These are phyloP conservation scores for Triticum dicoccoides DNA, from an alignment of 176 grass and related monocot species.

Conservation along the genomic window DNA sequence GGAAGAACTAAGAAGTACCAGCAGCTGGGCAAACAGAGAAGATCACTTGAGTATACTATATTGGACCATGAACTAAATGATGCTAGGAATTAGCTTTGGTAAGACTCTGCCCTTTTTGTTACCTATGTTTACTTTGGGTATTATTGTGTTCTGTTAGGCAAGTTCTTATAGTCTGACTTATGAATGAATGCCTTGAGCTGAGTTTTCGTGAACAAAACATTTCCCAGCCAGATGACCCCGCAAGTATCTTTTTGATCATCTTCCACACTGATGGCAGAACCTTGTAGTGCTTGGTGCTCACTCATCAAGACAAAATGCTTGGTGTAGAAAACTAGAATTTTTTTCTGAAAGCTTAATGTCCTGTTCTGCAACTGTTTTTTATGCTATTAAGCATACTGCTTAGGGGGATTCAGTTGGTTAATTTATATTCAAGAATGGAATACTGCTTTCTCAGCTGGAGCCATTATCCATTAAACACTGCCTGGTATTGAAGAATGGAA, in stretches of 20 bases:
- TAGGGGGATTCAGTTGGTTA: too few relatives aligned
- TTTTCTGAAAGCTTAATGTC: not conserved
- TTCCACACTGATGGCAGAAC: not conserved
- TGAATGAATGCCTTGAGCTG: not conserved
- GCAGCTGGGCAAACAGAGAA: conserved; percentile 83
- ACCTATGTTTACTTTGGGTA: not conserved
- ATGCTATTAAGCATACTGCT: not conserved
- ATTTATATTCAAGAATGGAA: too few relatives aligned
- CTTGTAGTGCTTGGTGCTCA: not conserved
- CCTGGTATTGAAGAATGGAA: too few relatives aligned
- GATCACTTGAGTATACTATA: conserved; percentile 87
- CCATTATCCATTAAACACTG: too few relatives aligned
- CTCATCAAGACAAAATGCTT: not conserved
- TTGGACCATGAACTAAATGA: conserved; percentile 90
- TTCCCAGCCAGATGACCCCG: not conserved
- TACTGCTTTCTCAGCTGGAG: too few relatives aligned
- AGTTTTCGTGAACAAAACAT: conserved; percentile 18
- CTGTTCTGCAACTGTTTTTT: not conserved
- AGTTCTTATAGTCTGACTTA: not conserved
- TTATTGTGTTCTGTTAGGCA: not conserved
- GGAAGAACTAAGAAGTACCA: conserved; percentile 97
- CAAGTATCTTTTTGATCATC: not conserved
- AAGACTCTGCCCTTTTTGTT: not conserved
- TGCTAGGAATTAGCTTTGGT: conserved; percentile 71
- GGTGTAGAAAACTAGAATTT: not conserved